Evolutionary conservation across 2,329 filamentous ascomycete genomes (phyloP).

Genomic region (Microcyclosporella mali): DNA sequence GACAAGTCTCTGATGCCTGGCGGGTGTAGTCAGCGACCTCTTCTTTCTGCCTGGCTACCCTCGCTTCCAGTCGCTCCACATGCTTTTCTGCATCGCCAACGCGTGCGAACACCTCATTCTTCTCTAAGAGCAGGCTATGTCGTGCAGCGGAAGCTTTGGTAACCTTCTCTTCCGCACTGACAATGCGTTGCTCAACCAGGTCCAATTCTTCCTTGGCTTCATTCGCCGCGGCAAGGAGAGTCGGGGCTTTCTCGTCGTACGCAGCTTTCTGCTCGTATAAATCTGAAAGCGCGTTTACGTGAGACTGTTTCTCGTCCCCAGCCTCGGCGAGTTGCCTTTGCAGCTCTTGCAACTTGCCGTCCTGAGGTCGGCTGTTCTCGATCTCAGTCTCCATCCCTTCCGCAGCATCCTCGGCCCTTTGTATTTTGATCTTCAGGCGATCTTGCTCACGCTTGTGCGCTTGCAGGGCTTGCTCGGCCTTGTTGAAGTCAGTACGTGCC

Average conservation of each 20-base stretch:
- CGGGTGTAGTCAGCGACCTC: slow-evolving; percentile 22
- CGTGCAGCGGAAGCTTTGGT: slow-evolving; percentile 30
- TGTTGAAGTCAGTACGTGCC: slow-evolving; percentile 45
- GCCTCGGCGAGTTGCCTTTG: slow-evolving; percentile 50
- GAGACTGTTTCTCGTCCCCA: slow-evolving; percentile 41
- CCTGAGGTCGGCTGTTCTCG: slow-evolving; percentile 53
- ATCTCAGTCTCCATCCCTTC: slow-evolving; percentile 62
- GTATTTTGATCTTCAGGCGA: slow-evolving; percentile 50
- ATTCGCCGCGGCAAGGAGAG: slow-evolving; percentile 31
- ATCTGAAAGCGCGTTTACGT: slow-evolving; percentile 45
- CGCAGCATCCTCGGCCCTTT: slow-evolving; percentile 56
- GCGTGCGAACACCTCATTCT: slow-evolving; percentile 37
- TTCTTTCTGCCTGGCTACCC: slow-evolving; percentile 25
- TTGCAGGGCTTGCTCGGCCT: slow-evolving; percentile 44
- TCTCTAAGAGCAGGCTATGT: slow-evolving; percentile 33
- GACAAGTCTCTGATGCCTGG: slow-evolving; percentile 19
- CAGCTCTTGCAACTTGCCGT: slow-evolving; percentile 47
- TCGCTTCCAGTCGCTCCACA: slow-evolving; percentile 24
- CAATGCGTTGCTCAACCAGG: slow-evolving; percentile 17
- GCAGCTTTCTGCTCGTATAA: slow-evolving; percentile 39
- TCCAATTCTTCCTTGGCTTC: slow-evolving; percentile 25
- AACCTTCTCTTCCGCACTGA: slow-evolving; percentile 29
- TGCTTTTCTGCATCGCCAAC: slow-evolving; percentile 32
- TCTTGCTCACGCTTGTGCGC: slow-evolving; percentile 44
- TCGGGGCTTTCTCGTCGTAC: slow-evolving; percentile 33